These are phyloP conservation scores for Neobulgaria alba DNA, from an alignment of 2,329 filamentous ascomycete genomes.

Conservation along the genomic window DNA sequence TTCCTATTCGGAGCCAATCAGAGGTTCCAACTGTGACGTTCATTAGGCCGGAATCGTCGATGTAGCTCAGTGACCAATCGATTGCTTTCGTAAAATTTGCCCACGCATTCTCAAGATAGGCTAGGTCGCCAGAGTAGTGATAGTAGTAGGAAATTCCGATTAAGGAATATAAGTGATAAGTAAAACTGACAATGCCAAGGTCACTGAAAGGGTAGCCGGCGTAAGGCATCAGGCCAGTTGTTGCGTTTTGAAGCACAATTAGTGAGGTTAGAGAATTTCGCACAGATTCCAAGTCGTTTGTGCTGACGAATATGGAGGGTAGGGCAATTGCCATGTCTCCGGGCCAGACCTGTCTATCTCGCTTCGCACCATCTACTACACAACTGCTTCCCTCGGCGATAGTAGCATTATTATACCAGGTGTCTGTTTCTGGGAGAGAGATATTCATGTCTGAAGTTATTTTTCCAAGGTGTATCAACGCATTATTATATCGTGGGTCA, in stretches of 20 bases:
- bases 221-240: constrained; percentile 38
- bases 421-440: constrained; percentile 35
- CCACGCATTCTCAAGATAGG: constrained; percentile 40
- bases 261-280: constrained; percentile 40
- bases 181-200: constrained; percentile 38
- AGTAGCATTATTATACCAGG: constrained; percentile 28
- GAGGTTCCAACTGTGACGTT: constrained; percentile 14
- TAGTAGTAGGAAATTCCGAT: constrained; percentile 50
- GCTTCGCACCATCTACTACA: constrained; percentile 47
- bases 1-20: constrained; percentile 21
- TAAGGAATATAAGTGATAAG: constrained; percentile 50
- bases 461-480: constrained; percentile 6
- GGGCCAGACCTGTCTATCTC: constrained; percentile 52
- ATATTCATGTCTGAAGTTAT: constrained; percentile 26
- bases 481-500: constrained; percentile 21
- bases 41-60: constrained; percentile 29
- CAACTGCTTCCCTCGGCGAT: constrained; percentile 23
- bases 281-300: constrained; percentile 40
- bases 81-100: constrained; percentile 38
- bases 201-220: constrained; percentile 39
- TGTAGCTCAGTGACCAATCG: constrained; percentile 33
- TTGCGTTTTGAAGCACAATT: constrained; percentile 31
- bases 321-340: constrained; percentile 52
- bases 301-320: constrained; percentile 44
- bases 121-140: constrained; percentile 43